Conservation (phyloP, 345 rosid genomes). For the Eucalyptus virginea region DNA sequence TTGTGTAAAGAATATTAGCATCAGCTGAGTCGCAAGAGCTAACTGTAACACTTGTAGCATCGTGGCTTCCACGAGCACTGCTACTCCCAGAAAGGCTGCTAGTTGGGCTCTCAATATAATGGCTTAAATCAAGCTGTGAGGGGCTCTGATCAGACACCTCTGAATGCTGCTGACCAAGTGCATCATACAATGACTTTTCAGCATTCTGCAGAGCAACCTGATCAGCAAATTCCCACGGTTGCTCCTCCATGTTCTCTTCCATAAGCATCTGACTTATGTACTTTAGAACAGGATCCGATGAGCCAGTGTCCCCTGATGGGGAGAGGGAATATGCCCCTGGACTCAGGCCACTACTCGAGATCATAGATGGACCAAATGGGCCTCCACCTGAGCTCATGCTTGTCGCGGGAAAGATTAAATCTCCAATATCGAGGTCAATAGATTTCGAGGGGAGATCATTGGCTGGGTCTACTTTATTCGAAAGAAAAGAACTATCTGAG, state of each 20-base stretch:
- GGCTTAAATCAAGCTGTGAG: background rate
- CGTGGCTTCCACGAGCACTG: background rate
- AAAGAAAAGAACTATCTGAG: background rate
- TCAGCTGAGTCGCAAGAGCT: conserved; percentile 5
- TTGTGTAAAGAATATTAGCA: background rate
- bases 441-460: background rate
- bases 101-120: conserved; percentile 1
- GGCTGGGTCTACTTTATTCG: background rate
- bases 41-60: background rate
- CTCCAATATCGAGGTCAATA: background rate
- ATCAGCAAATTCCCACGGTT: conserved; percentile 19
- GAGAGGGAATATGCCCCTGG: background rate
- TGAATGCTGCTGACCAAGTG: conserved; percentile 3
- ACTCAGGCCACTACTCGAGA: background rate
- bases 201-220: conserved; percentile 28
- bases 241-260: conserved; percentile 36
- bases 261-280: conserved; percentile 27
- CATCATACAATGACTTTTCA: conserved; percentile 18
- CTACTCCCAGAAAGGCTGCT: conserved; percentile 6
- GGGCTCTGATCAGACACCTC: background rate
- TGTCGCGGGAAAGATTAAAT: background rate
- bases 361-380: background rate
- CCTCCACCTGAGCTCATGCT: background rate
- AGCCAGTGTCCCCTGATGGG: conserved; percentile 12
- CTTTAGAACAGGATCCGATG: conserved; percentile 14